phyloP scores from a whole-genome alignment of 169 alveolate genomes.

The Plasmodium relictum region DNA sequence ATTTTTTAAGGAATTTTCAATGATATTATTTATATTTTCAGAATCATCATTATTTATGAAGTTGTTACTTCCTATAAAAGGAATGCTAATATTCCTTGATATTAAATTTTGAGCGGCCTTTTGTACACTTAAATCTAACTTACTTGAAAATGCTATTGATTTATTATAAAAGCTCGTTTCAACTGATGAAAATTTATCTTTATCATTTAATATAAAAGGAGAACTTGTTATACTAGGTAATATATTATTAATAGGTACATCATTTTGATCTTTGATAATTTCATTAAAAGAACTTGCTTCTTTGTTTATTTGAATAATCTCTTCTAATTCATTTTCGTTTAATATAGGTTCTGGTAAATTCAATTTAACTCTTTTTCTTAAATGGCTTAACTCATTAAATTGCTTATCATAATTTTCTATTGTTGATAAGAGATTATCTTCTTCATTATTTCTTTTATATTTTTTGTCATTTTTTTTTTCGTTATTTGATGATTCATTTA shows the following conservation, averaged over 20 bases:
- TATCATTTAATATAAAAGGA: slow-evolving; percentile 40
- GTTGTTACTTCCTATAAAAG: slow-evolving; percentile 26
- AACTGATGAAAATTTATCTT: slow-evolving; percentile 35
- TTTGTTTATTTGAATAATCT: slow-evolving; percentile 69
- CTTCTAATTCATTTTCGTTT: slow-evolving; percentile 72
- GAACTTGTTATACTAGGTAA: slow-evolving; percentile 55
- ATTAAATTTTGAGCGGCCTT: slow-evolving; percentile 55
- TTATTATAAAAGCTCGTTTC: slow-evolving; percentile 53
- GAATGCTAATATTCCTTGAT: slow-evolving; percentile 39
- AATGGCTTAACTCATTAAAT: slow-evolving; percentile 56
- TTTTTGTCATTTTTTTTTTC: slow-evolving; percentile 2
- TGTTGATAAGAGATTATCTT: slow-evolving; percentile 19
- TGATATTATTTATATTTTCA: not conserved
- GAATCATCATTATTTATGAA: not conserved
- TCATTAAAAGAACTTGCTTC: slow-evolving; percentile 63
- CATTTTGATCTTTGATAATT: slow-evolving; percentile 59
- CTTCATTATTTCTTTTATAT: slow-evolving; percentile 39
- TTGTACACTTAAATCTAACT: slow-evolving; percentile 51
- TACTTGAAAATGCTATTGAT: slow-evolving; percentile 59
- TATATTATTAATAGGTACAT: slow-evolving; percentile 40
- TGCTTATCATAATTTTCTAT: slow-evolving; percentile 74
- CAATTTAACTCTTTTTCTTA: slow-evolving; percentile 58
- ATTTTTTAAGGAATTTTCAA: not conserved
- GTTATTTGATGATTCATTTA: slow-evolving; percentile 7
- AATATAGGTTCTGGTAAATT: slow-evolving; percentile 65